phyloP scores from a whole-genome alignment of 345 rosid species.

The Salix caprea region DNA sequence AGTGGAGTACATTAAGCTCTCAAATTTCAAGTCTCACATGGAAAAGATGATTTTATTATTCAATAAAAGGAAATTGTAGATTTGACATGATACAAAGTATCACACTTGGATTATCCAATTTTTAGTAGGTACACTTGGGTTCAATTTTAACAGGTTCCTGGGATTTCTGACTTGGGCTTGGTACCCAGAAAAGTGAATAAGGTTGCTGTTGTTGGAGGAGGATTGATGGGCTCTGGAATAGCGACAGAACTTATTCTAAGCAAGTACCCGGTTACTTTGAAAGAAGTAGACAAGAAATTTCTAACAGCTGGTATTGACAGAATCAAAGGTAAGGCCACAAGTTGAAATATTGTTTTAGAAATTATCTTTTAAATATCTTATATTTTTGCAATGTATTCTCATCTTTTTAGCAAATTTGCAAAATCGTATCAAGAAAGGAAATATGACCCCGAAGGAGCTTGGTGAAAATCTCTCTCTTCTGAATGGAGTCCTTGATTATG shows the following conservation, averaged over 20 bases:
- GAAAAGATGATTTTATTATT: too few species aligned
- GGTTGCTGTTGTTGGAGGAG: conserved; percentile 10
- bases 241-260: neutral
- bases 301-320: conserved; percentile 3
- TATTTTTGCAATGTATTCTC: neutral
- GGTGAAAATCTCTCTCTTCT: neutral
- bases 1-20: too few species aligned
- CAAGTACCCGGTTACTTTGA: neutral
- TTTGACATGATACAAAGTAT: too few species aligned
- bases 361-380: neutral
- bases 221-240: conserved; percentile 3
- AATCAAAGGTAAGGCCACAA: neutral
- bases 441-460: neutral
- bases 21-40: too few species aligned
- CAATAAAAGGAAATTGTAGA: too few species aligned
- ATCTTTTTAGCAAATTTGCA: neutral
- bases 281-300: conserved; percentile 1
- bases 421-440: neutral
- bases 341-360: neutral
- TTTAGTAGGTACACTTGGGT: neutral
- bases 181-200: neutral
- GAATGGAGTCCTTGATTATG: neutral
- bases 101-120: too few species aligned
- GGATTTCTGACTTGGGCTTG: conserved; percentile 4
- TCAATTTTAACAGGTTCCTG: neutral